Evolutionary conservation across 2,329 filamentous ascomycete genomes (phyloP).

Genomic region (Trichoderma polysporum): DNA sequence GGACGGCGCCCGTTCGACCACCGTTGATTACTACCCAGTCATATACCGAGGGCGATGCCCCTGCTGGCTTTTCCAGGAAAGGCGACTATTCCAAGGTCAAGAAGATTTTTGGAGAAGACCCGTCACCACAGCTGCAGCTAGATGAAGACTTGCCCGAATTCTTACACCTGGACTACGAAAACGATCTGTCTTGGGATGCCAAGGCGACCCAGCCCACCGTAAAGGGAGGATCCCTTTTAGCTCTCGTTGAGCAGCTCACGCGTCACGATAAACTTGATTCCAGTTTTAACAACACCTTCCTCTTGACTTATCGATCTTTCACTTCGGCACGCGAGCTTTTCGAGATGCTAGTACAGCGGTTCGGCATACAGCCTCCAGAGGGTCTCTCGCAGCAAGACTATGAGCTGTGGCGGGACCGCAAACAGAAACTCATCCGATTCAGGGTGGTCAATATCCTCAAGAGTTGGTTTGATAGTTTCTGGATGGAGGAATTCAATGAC

Average conservation of each 20-base stretch:
- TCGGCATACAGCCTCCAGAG: slow-evolving; percentile 87
- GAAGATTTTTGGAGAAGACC: slow-evolving; percentile 66
- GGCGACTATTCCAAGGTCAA: slow-evolving; percentile 63
- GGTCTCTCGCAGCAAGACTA: slow-evolving; percentile 74
- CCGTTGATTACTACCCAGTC: slow-evolving; percentile 58
- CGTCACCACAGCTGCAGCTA: slow-evolving; percentile 51
- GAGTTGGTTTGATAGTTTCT: slow-evolving; percentile 97
- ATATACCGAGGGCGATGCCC: slow-evolving; percentile 60
- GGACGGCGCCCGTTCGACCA: slow-evolving; percentile 45
- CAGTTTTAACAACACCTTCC: slow-evolving; percentile 95
- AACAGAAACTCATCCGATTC: slow-evolving; percentile 94
- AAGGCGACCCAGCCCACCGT: slow-evolving; percentile 75
- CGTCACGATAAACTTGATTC: slow-evolving; percentile 94
- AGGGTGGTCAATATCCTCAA: slow-evolving; percentile 97
- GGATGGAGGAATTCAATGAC: slow-evolving; percentile 93
- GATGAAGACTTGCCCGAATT: slow-evolving; percentile 81
- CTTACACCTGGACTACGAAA: slow-evolving; percentile 81
- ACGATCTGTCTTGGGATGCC: slow-evolving; percentile 84
- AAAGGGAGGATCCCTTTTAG: slow-evolving; percentile 85
- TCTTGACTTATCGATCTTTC: slow-evolving; percentile 94
- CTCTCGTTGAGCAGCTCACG: slow-evolving; percentile 90
- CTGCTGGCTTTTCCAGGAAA: slow-evolving; percentile 54
- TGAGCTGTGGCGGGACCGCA: slow-evolving; percentile 85
- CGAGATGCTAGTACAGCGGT: slow-evolving; percentile 86
- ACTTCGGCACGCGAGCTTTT: slow-evolving; percentile 89